Base-by-base conservation (phyloP, 768 basidiomycete species). In the Cyathus striatus region DNA sequence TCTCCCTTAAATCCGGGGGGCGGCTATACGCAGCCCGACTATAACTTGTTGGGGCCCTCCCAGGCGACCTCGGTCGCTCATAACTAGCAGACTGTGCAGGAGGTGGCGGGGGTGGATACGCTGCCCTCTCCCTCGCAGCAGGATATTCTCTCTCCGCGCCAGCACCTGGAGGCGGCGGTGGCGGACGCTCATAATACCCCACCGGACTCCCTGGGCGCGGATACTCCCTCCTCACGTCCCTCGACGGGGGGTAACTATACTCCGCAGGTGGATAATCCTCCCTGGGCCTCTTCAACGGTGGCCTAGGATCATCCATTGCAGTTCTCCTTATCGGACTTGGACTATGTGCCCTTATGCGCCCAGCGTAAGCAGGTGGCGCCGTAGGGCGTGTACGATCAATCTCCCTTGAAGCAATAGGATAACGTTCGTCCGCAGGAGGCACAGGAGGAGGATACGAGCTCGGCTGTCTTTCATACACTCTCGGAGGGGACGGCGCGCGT, bases 401-500 rank as follows among this genome's bases (percentile, higher is more conserved):
- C 6, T 41, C 40, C 20, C 40, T 41, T 10, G 40, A 24, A 30
- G 46, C 43, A 24, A 48, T 38, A 1, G 49, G 36, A 32, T 53
- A 53, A 3, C 49, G 44, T 12, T 50, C 44, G n/a, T 56, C 54
- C n/a, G 30, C 22, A 9, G 45, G 40, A 9, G 6, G 35, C 7
- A 18, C 9, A 41, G 40, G 26, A 14, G 23, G 38, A 6, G 26
- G 42, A 0, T 50, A 22, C 3, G 27, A 38, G 13, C 49, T n/a
- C 12, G 41, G 23, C 18, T 38, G 38, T 56, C 55, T 43, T 50
- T 47, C 16, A 56, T 17, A 25, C 55, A 53, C 38, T 54, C 47
- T 34, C 55, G 34, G 3, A 52, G 41, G 14, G 48, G 43, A 39
- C 45, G 49, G 4, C 38, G 38, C 5, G 46, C 46, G 25, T 53